phyloP scores from a whole-genome alignment of 2,329 filamentous ascomycete genomes.

The Chaetomium olivaceum region DNA sequence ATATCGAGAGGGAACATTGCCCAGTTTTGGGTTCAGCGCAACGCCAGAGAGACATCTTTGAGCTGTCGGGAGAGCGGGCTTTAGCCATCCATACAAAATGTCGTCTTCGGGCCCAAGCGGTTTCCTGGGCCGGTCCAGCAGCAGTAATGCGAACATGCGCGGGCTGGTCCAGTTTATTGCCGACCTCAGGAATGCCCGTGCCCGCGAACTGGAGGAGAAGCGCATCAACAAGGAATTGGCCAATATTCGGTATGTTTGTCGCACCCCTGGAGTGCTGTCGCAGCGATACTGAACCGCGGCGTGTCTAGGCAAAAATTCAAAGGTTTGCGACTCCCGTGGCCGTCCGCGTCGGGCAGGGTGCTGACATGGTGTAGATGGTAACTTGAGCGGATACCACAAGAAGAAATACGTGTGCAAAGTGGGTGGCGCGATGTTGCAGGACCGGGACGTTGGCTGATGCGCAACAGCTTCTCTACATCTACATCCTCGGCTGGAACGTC shows the following conservation, averaged over 20 bases:
- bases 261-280: not conserved
- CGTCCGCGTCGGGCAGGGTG: constrained; percentile 14
- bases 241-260: constrained; percentile 72
- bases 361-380: constrained; percentile 63
- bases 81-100: constrained; percentile 44
- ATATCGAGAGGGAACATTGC: not conserved
- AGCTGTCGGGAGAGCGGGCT: not conserved
- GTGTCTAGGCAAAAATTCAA: constrained; percentile 83
- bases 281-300: constrained; percentile 3
- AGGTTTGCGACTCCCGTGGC: constrained; percentile 46
- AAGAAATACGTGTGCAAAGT: constrained; percentile 99
- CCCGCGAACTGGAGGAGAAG: constrained; percentile 96
- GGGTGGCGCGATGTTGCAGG: constrained; percentile 31
- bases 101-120: constrained; percentile 55
- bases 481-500: constrained; percentile 98
- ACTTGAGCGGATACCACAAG: constrained; percentile 93
- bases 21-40: not conserved
- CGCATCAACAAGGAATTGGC: constrained; percentile 99
- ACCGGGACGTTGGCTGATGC: constrained; percentile 31
- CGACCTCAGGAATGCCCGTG: constrained; percentile 90
- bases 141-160: constrained; percentile 67
- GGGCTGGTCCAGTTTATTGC: constrained; percentile 98
- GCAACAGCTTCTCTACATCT: constrained; percentile 85
- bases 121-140: constrained; percentile 67
- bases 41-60: not conserved